Conservation (phyloP, 129 eudicot species). For the Flaveria ramosissima region DNA sequence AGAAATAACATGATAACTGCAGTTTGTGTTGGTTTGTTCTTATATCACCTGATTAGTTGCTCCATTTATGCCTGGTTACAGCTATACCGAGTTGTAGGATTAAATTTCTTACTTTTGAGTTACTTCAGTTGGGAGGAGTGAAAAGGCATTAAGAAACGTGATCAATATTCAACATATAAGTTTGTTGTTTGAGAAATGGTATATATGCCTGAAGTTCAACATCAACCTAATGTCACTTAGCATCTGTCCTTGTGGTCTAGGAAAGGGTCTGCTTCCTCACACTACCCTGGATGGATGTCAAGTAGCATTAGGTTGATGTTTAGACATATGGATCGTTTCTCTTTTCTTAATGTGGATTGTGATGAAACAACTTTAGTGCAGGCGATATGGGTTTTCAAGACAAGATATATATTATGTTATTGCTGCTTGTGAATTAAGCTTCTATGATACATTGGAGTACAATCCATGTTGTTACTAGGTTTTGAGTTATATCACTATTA, state of each 20-base stretch:
- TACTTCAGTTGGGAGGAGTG: constrained; percentile 8
- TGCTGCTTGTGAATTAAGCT: constrained; percentile 19
- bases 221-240: constrained; percentile 1
- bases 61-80: constrained; percentile 6
- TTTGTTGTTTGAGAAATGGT: not conserved
- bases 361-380: not conserved
- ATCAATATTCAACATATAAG: constrained; percentile 9
- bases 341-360: not conserved
- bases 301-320: not conserved
- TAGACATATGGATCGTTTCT: not conserved
- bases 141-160: not conserved
- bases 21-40: constrained; percentile 1
- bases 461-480: constrained; percentile 8
- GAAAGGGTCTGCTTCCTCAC: not conserved
- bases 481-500: constrained; percentile 1
- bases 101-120: constrained; percentile 8
- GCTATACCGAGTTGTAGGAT: constrained; percentile 10
- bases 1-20: constrained; percentile 5
- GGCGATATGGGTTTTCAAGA: not conserved
- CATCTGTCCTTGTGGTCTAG: not conserved
- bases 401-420: not conserved
- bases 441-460: constrained; percentile 8
- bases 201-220: not conserved
- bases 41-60: constrained; percentile 6
- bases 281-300: not conserved